These are phyloP conservation scores for Flaveria bidentis DNA, from an alignment of 129 eudicot species.

Conservation along the genomic window DNA sequence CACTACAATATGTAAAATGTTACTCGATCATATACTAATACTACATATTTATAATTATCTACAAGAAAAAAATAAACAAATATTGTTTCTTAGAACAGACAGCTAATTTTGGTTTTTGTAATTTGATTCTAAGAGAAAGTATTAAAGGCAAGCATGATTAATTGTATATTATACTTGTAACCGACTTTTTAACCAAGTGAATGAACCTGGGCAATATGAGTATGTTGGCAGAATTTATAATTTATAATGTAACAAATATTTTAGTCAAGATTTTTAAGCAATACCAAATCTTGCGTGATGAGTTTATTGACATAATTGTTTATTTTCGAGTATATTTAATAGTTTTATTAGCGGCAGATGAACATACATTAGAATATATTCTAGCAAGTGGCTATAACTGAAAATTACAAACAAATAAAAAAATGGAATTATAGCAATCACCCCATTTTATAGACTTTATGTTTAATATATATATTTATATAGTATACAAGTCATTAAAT, in stretches of 20 bases:
- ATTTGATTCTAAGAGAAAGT: not conserved
- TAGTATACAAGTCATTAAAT: not conserved
- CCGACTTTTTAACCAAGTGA: conserved; percentile 10
- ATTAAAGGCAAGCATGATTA: conserved; percentile 7
- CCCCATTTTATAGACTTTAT: no score
- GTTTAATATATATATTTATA: no score
- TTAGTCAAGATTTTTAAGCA: conserved; percentile 8
- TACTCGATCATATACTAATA: no score
- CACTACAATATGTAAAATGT: not conserved
- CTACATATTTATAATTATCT: not conserved
- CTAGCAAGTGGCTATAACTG: no score
- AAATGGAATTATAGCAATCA: no score
- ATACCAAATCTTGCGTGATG: conserved; percentile 19
- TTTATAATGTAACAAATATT: conserved; percentile 11
- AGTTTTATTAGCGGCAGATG: not conserved
- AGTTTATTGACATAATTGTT: conserved; percentile 21
- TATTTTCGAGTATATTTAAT: conserved; percentile 11
- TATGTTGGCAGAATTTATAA: conserved; percentile 18
- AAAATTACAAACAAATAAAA: no score
- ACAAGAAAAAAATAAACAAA: not conserved
- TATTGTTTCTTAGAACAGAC: not conserved
- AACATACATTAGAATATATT: no score
- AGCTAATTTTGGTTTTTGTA: not conserved
- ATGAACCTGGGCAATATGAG: conserved; percentile 24
- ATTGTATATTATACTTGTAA: conserved; percentile 4